phyloP scores from a whole-genome alignment of 176 grass and related monocot genomes.

The Lolium perenne region DNA sequence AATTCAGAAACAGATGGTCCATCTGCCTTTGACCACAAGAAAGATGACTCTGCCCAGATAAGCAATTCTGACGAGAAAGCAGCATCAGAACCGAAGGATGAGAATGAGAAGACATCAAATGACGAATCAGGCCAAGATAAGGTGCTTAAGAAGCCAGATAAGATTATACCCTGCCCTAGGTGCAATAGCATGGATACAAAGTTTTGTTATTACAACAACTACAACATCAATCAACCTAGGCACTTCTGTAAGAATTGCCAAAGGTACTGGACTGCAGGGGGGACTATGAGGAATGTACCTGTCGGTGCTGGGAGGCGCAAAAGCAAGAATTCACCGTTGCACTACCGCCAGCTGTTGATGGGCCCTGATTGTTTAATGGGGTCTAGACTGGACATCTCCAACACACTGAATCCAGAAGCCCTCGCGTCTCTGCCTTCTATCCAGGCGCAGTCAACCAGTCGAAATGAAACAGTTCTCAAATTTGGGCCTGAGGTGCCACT shows the following conservation, averaged over 20 bases:
- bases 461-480: constrained; percentile 68
- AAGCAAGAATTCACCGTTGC: constrained; percentile 65
- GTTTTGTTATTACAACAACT: constrained; percentile 94
- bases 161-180: constrained; percentile 77
- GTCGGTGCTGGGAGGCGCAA: constrained; percentile 84
- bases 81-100: constrained; percentile 46
- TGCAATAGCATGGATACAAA: constrained; percentile 94
- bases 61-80: constrained; percentile 50
- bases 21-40: constrained; percentile 36
- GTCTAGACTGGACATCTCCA: constrained; percentile 51
- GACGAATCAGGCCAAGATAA: constrained; percentile 64
- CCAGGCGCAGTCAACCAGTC: constrained; percentile 29
- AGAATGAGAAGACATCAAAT: constrained; percentile 50
- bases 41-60: constrained; percentile 37
- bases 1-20: constrained; percentile 35
- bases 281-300: constrained; percentile 86
- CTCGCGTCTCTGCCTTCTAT: constrained; percentile 48
- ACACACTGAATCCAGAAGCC: constrained; percentile 48
- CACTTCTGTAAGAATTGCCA: constrained; percentile 94
- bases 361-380: constrained; percentile 59
- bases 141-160: constrained; percentile 83
- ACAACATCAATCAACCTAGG: constrained; percentile 81
- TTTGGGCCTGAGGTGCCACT: constrained; percentile 82
- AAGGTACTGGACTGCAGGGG: constrained; percentile 86
- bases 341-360: constrained; percentile 65